Percentiles rank a stretch among this genome's conserved stretches.
Evolutionary conservation across 2,329 filamentous ascomycete genomes (phyloP).

Genomic region (Colletotrichum lindemuthianum): DNA sequence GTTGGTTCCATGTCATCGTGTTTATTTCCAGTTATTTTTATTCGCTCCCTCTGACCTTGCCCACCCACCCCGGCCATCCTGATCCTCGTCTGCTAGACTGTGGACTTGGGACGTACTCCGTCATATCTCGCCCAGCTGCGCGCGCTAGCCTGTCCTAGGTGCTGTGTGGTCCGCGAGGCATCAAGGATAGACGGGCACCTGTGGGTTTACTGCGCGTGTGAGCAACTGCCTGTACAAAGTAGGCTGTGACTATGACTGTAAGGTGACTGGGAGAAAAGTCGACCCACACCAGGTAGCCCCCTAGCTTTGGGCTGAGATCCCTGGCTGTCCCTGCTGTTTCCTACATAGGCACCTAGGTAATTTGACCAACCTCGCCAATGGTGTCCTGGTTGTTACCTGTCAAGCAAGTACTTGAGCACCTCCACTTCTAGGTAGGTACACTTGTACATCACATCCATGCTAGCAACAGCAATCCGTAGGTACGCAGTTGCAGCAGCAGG

Average conservation of each 20-base stretch:
- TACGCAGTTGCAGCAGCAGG: too few species aligned
- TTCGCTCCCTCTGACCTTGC: not conserved
- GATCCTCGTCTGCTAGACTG: not conserved
- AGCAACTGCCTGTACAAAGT: too few species aligned
- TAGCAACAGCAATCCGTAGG: too few species aligned
- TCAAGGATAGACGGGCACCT: not conserved
- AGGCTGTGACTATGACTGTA: too few species aligned
- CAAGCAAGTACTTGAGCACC: too few species aligned
- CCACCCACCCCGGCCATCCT: conserved; percentile 3
- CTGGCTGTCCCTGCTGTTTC: conserved; percentile 8
- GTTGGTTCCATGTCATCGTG: not conserved
- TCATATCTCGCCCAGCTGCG: conserved; percentile 35
- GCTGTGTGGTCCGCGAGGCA: conserved; percentile 35
- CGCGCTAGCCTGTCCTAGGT: conserved; percentile 35
- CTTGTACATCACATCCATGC: too few species aligned
- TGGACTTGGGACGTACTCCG: conserved; percentile 35
- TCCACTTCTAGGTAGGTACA: too few species aligned
- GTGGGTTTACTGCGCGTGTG: too few species aligned
- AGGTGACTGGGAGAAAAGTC: conserved; percentile 11
- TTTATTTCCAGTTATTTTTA: not conserved
- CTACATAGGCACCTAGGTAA: too few species aligned
- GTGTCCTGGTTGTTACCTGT: too few species aligned
- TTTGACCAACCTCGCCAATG: conserved; percentile 1
- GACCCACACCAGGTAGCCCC: conserved; percentile 26
- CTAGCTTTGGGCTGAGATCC: not conserved